A percentile compares a stretch with the other conserved stretches of the same genome.
Evolutionary conservation across 805 yeast genomes (phyloP).

Genomic region (Candida railenensis): DNA sequence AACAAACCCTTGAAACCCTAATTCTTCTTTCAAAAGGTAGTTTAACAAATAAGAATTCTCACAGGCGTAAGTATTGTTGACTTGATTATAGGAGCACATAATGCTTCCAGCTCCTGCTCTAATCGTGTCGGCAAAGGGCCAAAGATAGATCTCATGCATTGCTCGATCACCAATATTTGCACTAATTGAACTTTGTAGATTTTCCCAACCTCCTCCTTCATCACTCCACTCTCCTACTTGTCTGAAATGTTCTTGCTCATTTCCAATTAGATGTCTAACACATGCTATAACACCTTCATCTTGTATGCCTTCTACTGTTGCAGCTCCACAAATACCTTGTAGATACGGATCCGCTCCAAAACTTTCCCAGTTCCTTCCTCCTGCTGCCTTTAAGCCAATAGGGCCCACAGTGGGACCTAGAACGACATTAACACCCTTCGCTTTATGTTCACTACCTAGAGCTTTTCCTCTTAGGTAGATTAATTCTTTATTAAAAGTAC

Average conservation of each 20-base stretch:
- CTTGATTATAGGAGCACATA: constrained; percentile 60
- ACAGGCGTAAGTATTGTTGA: constrained; percentile 58
- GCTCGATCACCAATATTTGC: constrained; percentile 59
- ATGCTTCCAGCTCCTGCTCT: constrained; percentile 59
- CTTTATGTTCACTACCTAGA: constrained; percentile 52
- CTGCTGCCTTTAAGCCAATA: constrained; percentile 59
- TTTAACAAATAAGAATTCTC: constrained; percentile 58
- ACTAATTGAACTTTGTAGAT: constrained; percentile 42
- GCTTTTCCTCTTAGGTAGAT: constrained; percentile 55
- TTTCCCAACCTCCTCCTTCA: constrained; percentile 38
- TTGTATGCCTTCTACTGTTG: constrained; percentile 56
- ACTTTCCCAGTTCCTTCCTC: constrained; percentile 66
- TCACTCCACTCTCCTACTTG: constrained; percentile 51
- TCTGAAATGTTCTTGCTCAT: constrained; percentile 63
- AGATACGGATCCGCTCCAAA: constrained; percentile 63
- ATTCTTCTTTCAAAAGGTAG: constrained; percentile 55
- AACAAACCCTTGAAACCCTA: constrained; percentile 69
- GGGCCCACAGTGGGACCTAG: constrained; percentile 63
- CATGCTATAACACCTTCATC: constrained; percentile 57
- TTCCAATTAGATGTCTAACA: constrained; percentile 57
- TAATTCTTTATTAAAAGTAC: constrained; percentile 55
- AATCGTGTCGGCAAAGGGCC: constrained; percentile 68
- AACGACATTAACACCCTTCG: constrained; percentile 54
- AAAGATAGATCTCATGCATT: constrained; percentile 59
- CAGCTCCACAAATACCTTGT: constrained; percentile 53